Conservation (phyloP, 2,329 filamentous ascomycete species). For the Verticillium klebahnii region DNA sequence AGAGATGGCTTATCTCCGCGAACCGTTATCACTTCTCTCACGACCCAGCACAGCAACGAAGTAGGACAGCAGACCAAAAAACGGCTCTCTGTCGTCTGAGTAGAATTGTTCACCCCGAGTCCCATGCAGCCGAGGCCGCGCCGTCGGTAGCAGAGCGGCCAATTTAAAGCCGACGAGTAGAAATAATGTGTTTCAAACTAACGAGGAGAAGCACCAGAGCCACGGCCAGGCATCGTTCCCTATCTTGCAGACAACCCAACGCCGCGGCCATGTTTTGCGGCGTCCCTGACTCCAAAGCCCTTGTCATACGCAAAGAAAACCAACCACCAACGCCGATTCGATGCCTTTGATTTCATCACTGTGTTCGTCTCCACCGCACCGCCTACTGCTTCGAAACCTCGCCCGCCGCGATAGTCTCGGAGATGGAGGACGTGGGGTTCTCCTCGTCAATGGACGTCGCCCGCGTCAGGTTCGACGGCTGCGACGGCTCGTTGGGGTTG, state of each 20-base stretch:
- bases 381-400: not conserved
- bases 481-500: slow-evolving; percentile 41
- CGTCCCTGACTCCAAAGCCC: not conserved
- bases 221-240: not conserved
- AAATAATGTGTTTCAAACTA: not conserved
- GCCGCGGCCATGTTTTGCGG: not conserved
- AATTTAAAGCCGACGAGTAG: not conserved
- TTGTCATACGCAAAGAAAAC: not conserved
- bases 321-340: not conserved
- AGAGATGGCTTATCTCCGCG: too few species aligned
- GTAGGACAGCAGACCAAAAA: too few species aligned
- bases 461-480: slow-evolving; percentile 42
- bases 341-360: not conserved
- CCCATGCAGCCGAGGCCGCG: too few species aligned
- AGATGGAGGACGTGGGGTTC: slow-evolving; percentile 3
- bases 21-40: too few species aligned
- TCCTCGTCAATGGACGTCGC: slow-evolving; percentile 42
- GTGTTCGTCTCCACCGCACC: not conserved
- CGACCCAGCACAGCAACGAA: too few species aligned
- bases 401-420: not conserved
- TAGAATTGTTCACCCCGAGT: too few species aligned
- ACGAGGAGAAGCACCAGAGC: not conserved
- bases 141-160: too few species aligned
- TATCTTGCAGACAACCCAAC: not conserved
- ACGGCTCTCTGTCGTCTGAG: too few species aligned